Base-by-base conservation (phyloP, 805 yeast species). In the Kuraishia borneana region DNA sequence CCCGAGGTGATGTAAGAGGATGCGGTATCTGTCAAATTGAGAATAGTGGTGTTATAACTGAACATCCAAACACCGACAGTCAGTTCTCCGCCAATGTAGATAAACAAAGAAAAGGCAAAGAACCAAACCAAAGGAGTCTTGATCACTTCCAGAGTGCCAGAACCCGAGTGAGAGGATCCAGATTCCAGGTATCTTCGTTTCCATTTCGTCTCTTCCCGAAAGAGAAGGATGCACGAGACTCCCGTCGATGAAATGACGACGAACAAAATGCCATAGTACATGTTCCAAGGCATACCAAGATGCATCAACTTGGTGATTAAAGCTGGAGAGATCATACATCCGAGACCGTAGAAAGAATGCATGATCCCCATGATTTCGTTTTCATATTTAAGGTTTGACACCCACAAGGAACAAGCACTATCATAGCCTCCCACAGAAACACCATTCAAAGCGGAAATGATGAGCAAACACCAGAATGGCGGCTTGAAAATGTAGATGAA, bases 361-460 rank as follows among this genome's bases (percentile, higher is more conserved):
- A 71, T 47, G 1, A 66, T 46, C 2, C 77, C 77, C 37, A 71
- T 46, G 10, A 71, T 46, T 45, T 67, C 72, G 49, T 70, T 69
- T 5, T 68, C 56, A 41, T 68, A 67, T 9, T 47, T 56, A 32
- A 71, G 51, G 20, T 50, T 48, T 3, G 75, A 75, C 43, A 68
- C 41, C 65, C 73, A 76, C 12, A 71, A 57, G 43, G 72, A 74
- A 44, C 72, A 52, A 7, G 69, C 54, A 25, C 79, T 70, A 47
- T 76, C 84, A 19, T 71, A 42, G 6, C 66, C 42, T 1, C 85
- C 84, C 36, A 60, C 60, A 0, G 80, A 78, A 27, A 74, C 44
- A 0, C 87, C 87, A 31, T 50, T 48, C 17, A 65, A 42, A 2
- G 60, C 44, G 38, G 68, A 63, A 21, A 60, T 51, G 1, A 55